Evolutionary conservation across 179 eudicot species (phyloP).

Genomic region (Beta lomatogona): DNA sequence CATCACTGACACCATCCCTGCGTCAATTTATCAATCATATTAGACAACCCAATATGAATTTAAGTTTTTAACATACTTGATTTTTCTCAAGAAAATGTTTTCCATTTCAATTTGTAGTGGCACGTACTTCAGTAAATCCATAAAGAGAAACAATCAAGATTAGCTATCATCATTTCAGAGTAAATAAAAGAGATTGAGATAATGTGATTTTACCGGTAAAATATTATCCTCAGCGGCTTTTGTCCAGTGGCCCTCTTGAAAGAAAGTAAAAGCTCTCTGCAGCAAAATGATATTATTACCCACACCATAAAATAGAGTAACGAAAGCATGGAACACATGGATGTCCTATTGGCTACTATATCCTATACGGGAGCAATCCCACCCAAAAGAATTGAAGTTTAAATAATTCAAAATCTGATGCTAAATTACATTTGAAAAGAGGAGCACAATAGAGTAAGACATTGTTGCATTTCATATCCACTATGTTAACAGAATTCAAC

Average conservation of each 20-base stretch:
- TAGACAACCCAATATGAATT: background rate
- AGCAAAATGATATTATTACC: slow-evolving; percentile 10
- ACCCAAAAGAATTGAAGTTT: background rate
- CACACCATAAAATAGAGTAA: background rate
- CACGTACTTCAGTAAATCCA: background rate
- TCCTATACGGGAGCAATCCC: background rate
- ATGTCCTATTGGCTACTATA: background rate
- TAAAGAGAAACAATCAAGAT: background rate
- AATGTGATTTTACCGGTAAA: slow-evolving; percentile 64
- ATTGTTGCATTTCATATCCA: background rate
- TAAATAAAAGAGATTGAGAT: background rate
- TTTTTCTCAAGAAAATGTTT: background rate
- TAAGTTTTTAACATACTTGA: background rate
- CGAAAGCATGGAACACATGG: background rate
- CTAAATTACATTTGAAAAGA: background rate
- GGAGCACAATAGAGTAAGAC: background rate
- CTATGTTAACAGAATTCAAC: background rate
- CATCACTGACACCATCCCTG: slow-evolving; percentile 97
- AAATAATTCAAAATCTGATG: background rate
- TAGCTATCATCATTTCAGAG: background rate
- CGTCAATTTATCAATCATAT: slow-evolving; percentile 15
- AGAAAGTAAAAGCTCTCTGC: slow-evolving; percentile 82
- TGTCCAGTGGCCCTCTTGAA: slow-evolving; percentile 90
- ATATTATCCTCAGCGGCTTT: slow-evolving; percentile 82
- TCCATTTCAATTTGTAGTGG: background rate